Evolutionary conservation across 1,139 yeast species (phyloP), one percentile per base, ranked within the genome.

Genomic region (Yamadazyma pseudoaaseri): DNA sequence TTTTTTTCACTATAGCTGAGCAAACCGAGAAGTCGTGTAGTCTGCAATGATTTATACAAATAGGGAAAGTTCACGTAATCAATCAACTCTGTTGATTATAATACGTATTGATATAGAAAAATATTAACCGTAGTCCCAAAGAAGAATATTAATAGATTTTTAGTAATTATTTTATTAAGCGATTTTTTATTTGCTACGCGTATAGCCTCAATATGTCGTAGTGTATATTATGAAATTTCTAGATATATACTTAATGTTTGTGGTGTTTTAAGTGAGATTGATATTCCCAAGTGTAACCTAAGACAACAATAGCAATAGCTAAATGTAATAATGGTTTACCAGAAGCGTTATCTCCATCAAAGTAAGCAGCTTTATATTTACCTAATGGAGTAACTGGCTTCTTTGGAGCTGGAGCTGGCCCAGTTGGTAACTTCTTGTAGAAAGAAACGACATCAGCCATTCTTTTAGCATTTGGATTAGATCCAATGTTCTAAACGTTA

Each of bases 371-470:
- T 65, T 76, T 81, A 74, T 86, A 86, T 65, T 76, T 67, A 52
- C 83, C 89, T 49, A 84, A 62, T 52, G 89, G 81, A 49, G 85
- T 79, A 50, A 76, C 65, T 52, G 94, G 80, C 62, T 79, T 75
- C 61, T 73, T 70, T 45, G 79, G 71, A 45, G 90, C 81, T 49
- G 74, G 73, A 43, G 95, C 94, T 44, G 86, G 73, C 32, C 98
- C 98, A 64, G 89, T 90, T 59, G 98, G 98, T 56, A 92, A 79
- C 54, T 89, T 82, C 74, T 90, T 86, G 84, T 92, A 92, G 78
- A 92, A 89, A 48, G 86, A 76, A 52, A 92, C 97, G 54, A 92
- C 96, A 62, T 86, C 86, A 52, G 86, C 83, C 85, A 92, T 87
- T 73, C 96, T 87, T 78, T 87, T 87, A 53, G 97, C 97, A 57